phyloP scores from a whole-genome alignment of 75 land plant genomes.

The Chamaecyparis obtusa region DNA sequence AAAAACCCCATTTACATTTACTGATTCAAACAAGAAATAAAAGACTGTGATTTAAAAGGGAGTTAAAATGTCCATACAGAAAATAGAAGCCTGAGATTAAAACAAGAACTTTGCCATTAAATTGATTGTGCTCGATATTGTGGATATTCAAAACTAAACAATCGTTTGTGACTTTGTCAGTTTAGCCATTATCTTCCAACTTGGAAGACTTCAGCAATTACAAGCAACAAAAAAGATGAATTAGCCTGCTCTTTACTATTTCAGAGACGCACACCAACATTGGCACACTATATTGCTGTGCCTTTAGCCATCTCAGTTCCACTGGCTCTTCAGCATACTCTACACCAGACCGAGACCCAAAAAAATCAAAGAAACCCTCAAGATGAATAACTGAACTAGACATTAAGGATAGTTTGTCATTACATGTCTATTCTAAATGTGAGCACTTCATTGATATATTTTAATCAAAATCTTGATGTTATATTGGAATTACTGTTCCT shows the following conservation, averaged over 20 bases:
- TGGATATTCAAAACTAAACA: neutral
- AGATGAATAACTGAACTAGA: neutral
- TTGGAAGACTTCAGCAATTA: neutral
- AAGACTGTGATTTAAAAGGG: neutral
- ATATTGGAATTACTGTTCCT: neutral
- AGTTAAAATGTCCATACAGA: neutral
- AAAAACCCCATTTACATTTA: too few relatives aligned
- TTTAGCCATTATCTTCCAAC: neutral
- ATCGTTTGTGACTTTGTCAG: neutral
- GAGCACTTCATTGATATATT: neutral
- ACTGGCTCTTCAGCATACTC: neutral
- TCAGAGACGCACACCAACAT: neutral
- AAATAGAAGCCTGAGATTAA: neutral
- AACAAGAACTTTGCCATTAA: neutral
- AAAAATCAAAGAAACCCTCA: constrained; percentile 1
- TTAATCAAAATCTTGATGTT: neutral
- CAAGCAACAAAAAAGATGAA: neutral
- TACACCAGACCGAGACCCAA: neutral
- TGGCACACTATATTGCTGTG: neutral
- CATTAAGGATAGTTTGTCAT: neutral
- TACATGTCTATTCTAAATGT: neutral
- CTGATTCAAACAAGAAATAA: too few relatives aligned
- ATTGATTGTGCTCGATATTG: neutral
- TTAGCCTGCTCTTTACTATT: neutral
- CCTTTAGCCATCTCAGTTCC: neutral